Conservation (phyloP, 345 rosid genomes). For the Citrus reticulata region DNA sequence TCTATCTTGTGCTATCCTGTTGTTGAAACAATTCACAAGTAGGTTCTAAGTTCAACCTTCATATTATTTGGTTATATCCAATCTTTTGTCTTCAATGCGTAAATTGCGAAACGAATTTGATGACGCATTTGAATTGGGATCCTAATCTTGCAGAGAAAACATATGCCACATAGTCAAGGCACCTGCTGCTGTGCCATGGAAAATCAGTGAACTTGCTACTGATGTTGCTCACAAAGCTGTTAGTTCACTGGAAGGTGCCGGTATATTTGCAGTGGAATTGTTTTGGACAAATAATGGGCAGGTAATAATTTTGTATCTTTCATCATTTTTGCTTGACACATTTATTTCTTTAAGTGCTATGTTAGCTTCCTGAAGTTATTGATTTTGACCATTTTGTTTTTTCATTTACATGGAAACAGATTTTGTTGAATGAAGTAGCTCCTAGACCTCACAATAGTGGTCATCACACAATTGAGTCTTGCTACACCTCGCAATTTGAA, state of each 20-base stretch:
- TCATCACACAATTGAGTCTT: constrained; percentile 93
- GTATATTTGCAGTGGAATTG: constrained; percentile 92
- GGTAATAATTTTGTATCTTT: constrained; percentile 39
- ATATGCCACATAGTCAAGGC: constrained; percentile 96
- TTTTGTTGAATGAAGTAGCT: constrained; percentile 92
- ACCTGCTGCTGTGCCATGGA: constrained; percentile 83
- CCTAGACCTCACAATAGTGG: constrained; percentile 99
- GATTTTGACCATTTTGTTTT: constrained; percentile 2
- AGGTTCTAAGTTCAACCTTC: constrained; percentile 16
- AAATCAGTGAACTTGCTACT: constrained; percentile 71
- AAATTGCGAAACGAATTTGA: not conserved
- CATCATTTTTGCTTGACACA: not conserved
- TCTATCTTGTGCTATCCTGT: constrained; percentile 84
- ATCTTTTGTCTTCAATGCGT: not conserved
- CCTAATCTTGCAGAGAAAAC: constrained; percentile 60
- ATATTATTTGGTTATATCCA: not conserved
- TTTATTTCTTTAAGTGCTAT: not conserved
- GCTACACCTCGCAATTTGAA: constrained; percentile 92
- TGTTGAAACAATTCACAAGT: constrained; percentile 96
- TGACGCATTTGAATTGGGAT: constrained; percentile 10
- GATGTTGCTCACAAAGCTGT: constrained; percentile 80
- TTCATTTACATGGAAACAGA: constrained; percentile 33
- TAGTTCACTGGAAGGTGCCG: constrained; percentile 90
- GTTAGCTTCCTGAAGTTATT: not conserved
- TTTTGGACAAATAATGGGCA: constrained; percentile 76